Base-by-base conservation (phyloP, 2,329 filamentous ascomycete species). In the Microdochium bolleyi region DNA sequence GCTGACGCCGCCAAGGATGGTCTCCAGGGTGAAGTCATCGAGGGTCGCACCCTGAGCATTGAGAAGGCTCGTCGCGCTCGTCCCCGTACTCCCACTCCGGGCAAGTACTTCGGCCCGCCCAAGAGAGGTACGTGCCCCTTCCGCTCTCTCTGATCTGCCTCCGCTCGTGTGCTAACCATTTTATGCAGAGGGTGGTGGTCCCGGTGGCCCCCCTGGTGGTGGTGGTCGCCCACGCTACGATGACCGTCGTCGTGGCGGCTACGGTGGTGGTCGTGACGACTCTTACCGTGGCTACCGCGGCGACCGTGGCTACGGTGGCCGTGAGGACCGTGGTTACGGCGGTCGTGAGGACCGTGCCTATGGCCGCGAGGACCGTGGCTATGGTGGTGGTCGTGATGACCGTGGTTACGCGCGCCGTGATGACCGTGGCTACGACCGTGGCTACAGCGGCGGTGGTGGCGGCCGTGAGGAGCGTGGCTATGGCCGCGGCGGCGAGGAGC, bases 81-180 rank as follows among this genome's bases (percentile, higher is more conserved):
- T 61, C 94, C 94, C 63, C 89, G 94, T 66, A 97, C 92, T 54
- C 94, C 94, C 34, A 99, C 94, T 53, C 94, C 94, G 49, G 94
- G 94, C 75, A 97, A 97, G 77, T 99, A 99, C 81, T 97, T 96
- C 67, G 94, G 94, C 51, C 94, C 94, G 57, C 94, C 94, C 58
- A 99, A 99, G 85, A 83, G 94, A 79, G 92, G 92, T 94, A 76
- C 77, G 87, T 75, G 57, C 55, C 52, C 49, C 2, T 27, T 32
- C 19, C n/a, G n/a, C 44, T 46, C 37, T 49, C 14, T 5, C 41
- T 58, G 70, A 72, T 53, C 70, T 75, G 58, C 72, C 75, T 56
- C 72, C 76, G 49, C 76, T 56, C 50, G 63, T 65, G 7, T 64
- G 63, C 24, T 60, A 63, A 53, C 63, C 78, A 56, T 75, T 71